These are phyloP conservation scores for Cryptosporidium sp. DNA, from an alignment of 169 alveolate genomes.

Conservation along the genomic window DNA sequence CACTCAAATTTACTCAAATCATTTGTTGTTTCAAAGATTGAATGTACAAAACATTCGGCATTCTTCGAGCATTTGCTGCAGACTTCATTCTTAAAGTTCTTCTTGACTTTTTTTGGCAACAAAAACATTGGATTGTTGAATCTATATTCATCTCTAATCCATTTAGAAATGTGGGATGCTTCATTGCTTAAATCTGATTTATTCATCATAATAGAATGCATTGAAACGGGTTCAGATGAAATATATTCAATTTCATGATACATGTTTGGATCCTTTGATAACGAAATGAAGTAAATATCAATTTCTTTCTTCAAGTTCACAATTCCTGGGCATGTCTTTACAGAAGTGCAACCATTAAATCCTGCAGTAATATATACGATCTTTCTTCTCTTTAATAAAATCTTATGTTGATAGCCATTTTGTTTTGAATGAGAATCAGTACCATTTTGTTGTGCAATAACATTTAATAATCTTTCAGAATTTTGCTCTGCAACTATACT, in stretches of 20 bases:
- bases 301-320: constrained; percentile 23
- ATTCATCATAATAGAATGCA: constrained; percentile 35
- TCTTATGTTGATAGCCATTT: constrained; percentile 23
- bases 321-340: constrained; percentile 63
- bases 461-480: background rate
- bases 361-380: constrained; percentile 67
- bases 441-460: constrained; percentile 4
- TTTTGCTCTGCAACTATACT: constrained; percentile 37
- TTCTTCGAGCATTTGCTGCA: constrained; percentile 46
- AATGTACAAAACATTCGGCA: constrained; percentile 57
- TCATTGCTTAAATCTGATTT: constrained; percentile 34
- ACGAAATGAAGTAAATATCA: constrained; percentile 43
- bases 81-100: constrained; percentile 29
- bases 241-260: constrained; percentile 56
- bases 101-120: constrained; percentile 29
- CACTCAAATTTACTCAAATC: constrained; percentile 69
- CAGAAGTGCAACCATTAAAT: constrained; percentile 61
- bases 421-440: background rate
- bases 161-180: constrained; percentile 40
- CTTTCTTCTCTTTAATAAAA: constrained; percentile 13
- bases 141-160: constrained; percentile 69
- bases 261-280: constrained; percentile 51
- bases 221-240: constrained; percentile 24
- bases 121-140: constrained; percentile 54
- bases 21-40: constrained; percentile 21